Conservation (phyloP, 2,329 filamentous ascomycete genomes). For the Fusarium illudens region DNA sequence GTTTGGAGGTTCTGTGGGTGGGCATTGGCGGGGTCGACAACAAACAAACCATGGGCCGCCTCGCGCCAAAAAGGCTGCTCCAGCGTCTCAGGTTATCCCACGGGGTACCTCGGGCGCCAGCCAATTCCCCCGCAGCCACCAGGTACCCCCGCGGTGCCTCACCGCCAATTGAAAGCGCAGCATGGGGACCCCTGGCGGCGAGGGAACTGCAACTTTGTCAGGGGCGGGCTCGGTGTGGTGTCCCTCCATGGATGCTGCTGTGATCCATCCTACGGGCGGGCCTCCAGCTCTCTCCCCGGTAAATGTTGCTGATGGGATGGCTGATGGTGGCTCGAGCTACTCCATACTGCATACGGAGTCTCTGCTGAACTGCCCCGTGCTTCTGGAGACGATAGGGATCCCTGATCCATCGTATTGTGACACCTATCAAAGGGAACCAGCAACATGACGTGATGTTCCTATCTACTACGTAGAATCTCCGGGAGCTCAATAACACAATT, state of each 20-base stretch:
- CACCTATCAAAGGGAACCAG: conserved; percentile 6
- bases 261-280: too few relatives aligned
- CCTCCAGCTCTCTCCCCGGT: neutral
- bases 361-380: neutral
- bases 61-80: conserved; percentile 7
- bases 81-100: conserved; percentile 1
- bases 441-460: neutral
- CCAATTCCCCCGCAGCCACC: conserved; percentile 2
- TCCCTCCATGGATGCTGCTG: too few relatives aligned
- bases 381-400: neutral
- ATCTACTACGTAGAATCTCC: too few relatives aligned
- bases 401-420: conserved; percentile 9
- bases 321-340: neutral
- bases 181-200: conserved; percentile 29
- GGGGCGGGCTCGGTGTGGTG: conserved; percentile 32
- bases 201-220: conserved; percentile 32
- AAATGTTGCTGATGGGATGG: conserved; percentile 1
- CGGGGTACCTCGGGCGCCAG: conserved; percentile 11
- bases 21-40: conserved; percentile 43
- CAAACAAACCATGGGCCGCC: conserved; percentile 14
- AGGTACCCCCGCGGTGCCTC: conserved; percentile 35
- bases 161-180: conserved; percentile 43
- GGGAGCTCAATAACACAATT: too few relatives aligned
- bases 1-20: conserved; percentile 45
- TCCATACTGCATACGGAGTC: too few relatives aligned